Conservation (phyloP, 1,139 yeast genomes). For the Blastobotrys petasosporus region DNA sequence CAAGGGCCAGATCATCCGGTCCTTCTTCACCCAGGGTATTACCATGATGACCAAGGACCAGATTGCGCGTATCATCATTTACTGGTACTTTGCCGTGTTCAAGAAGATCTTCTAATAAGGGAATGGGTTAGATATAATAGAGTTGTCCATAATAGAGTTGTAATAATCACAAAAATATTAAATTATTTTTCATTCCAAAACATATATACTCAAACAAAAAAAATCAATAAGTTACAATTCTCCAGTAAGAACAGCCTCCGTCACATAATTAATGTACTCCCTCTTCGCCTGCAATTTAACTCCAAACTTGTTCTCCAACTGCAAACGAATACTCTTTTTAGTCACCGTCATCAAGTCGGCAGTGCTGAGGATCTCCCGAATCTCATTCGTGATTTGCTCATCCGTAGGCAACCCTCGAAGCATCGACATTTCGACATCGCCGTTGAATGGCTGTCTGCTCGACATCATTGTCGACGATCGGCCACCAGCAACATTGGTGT, state of each 20-base stretch:
- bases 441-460: slow-evolving; percentile 14
- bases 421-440: slow-evolving; percentile 24
- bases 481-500: background rate
- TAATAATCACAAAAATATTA: background rate
- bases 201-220: background rate
- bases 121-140: background rate
- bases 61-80: slow-evolving; percentile 28
- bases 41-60: slow-evolving; percentile 35
- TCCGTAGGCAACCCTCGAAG: slow-evolving; percentile 32
- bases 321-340: slow-evolving; percentile 34
- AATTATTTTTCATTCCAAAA: background rate
- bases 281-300: slow-evolving; percentile 31
- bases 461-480: slow-evolving; percentile 9
- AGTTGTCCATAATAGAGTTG: background rate
- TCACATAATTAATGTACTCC: slow-evolving; percentile 37
- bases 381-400: slow-evolving; percentile 34
- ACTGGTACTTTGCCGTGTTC: slow-evolving; percentile 17
- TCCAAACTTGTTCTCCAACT: slow-evolving; percentile 35
- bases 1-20: slow-evolving; percentile 32
- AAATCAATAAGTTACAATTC: slow-evolving; percentile 26
- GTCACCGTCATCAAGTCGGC: slow-evolving; percentile 39
- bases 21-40: slow-evolving; percentile 34
- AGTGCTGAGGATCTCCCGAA: slow-evolving; percentile 34
- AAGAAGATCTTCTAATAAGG: slow-evolving; percentile 1
- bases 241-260: slow-evolving; percentile 38